Percentiles rank a stretch among this genome's conserved stretches.
Conservation (phyloP, 495 filamentous ascomycete species). For the Extremus antarcticus region DNA sequence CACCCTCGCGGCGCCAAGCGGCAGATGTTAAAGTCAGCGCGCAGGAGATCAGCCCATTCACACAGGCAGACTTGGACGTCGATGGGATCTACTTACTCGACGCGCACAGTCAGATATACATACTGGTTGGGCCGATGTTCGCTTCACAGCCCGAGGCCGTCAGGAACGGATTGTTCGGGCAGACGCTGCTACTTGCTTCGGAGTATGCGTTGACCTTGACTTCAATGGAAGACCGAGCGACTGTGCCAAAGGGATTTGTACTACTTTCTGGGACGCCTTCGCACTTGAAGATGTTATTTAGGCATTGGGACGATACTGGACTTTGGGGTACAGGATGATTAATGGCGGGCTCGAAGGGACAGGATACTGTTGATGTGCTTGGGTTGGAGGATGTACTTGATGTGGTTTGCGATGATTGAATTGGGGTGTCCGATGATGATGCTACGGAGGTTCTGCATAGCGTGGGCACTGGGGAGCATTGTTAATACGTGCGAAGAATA, state of each 20-base stretch:
- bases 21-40: constrained; percentile 5
- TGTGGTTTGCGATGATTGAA: neutral
- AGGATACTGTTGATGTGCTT: constrained; percentile 1
- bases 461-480: neutral
- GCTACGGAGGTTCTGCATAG: neutral
- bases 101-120: constrained; percentile 5
- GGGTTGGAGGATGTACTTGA: constrained; percentile 10
- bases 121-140: constrained; percentile 17
- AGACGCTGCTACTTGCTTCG: constrained; percentile 9
- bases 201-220: constrained; percentile 1
- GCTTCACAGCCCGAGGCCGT: neutral
- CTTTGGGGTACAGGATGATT: constrained; percentile 15
- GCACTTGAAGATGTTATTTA: constrained; percentile 9
- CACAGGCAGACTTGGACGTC: constrained; percentile 12
- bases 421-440: neutral
- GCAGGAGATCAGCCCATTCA: constrained; percentile 14
- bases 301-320: constrained; percentile 16
- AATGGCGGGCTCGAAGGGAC: constrained; percentile 11
- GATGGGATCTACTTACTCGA: constrained; percentile 16
- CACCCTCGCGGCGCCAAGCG: neutral
- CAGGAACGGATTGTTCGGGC: neutral
- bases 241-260: neutral
- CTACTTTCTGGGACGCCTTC: constrained; percentile 8
- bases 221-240: neutral
- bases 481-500: too few species aligned